Evolutionary conservation across 208 protist genomes (phyloP), one percentile per base, ranked within the genome.

Genomic region (Leishmania braziliensis): DNA sequence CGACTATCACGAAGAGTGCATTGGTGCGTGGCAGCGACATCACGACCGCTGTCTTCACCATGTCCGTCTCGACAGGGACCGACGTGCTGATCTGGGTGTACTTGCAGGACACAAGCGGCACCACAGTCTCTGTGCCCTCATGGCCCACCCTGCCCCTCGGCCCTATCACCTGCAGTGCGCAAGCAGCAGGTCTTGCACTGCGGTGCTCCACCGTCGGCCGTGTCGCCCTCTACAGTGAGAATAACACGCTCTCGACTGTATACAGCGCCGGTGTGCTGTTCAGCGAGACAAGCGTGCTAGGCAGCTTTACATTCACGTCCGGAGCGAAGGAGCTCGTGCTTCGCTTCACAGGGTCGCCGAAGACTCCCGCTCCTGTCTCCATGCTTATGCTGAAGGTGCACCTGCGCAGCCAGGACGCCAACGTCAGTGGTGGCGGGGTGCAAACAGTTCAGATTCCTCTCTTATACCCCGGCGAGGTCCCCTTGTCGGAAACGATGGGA

Each of bases 281-380:
- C 46, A 66, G 75, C 36, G 89, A 91, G 74, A 83, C 84, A 23
- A 84, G 86, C 58, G 66, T 71, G 20, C 71, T 86, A 26, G 87
- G 89, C n/a, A 82, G 33, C 46, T 89, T 93, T 83, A 33, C 46
- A 23, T 87, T 93, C 58, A 56, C 86, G 54, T 85, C 85, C 10
- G 87, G 89, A 51, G 83, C 60, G 26, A 58, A 78, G 16, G 66
- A 89, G 33, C 84, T 93, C 56, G 69, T 84, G 46, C 89, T 93
- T 65, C 78, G 56, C 66, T 93, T 86, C 77, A 89, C 82, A 23
- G 89, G 83, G 36, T 73, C 83, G 10, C 63, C 76, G 50, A 79
- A 56, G 39, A 62, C 74, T 4, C 56, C 71, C 5, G 66, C 79
- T 6, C 33, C 81, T 33, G 83, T 83, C 66, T 70, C 78, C 53